Evolutionary conservation across 495 filamentous ascomycete genomes (phyloP).

Genomic region (Tuber brumale): DNA sequence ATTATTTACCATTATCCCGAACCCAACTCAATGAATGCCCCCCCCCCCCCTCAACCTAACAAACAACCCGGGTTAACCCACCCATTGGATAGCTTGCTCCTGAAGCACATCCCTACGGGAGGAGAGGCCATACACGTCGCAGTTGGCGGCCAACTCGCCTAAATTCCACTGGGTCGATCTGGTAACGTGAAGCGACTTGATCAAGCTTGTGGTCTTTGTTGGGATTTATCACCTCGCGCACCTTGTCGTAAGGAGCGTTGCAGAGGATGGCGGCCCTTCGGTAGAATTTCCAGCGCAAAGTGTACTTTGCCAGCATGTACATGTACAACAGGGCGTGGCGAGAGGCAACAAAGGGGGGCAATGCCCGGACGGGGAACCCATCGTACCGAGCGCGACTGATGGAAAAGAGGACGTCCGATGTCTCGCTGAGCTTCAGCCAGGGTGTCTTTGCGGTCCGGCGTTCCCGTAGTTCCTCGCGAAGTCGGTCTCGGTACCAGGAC

Average conservation of each 20-base stretch:
- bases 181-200: constrained; percentile 48
- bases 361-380: constrained; percentile 42
- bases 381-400: constrained; percentile 47
- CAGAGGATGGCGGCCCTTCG: constrained; percentile 46
- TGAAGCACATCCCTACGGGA: not conserved
- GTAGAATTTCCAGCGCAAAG: constrained; percentile 50
- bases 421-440: constrained; percentile 48
- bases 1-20: not conserved
- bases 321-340: constrained; percentile 43
- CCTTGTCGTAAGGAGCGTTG: constrained; percentile 37
- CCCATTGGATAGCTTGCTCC: not conserved
- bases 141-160: constrained; percentile 40
- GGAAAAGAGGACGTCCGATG: constrained; percentile 52
- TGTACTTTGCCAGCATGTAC: constrained; percentile 52
- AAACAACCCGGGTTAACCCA: not conserved
- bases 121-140: not conserved
- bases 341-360: constrained; percentile 42
- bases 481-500: constrained; percentile 48
- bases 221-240: constrained; percentile 51
- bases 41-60: not conserved
- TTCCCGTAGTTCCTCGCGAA: constrained; percentile 49
- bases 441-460: constrained; percentile 42
- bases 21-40: not conserved
- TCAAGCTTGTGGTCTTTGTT: constrained; percentile 47
- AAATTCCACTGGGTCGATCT: constrained; percentile 46